Conservation (phyloP, 1,284 basidiomycete species). For the Puccinia brachypodii region DNA sequence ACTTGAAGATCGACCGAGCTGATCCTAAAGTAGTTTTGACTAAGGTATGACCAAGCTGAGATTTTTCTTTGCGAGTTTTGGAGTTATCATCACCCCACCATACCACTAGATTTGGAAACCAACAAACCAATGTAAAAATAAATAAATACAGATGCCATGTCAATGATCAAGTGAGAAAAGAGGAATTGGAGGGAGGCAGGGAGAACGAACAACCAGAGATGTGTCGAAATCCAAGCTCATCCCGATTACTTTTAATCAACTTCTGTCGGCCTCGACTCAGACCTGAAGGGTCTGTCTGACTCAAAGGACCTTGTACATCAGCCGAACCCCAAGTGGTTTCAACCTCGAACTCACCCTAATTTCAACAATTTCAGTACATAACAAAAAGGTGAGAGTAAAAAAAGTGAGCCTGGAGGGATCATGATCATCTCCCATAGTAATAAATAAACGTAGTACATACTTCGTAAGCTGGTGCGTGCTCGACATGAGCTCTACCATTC, state of each 20-base stretch:
- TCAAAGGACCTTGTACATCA: conserved; percentile 23
- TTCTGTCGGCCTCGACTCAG: conserved; percentile 2
- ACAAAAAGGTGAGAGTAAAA: neutral
- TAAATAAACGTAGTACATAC: neutral
- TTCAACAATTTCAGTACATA: neutral
- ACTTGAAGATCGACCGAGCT: conserved; percentile 21
- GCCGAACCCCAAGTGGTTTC: conserved; percentile 43
- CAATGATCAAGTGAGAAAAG: neutral
- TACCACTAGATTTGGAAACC: conserved; percentile 19
- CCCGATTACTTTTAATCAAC: conserved; percentile 16
- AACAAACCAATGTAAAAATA: neutral
- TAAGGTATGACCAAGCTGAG: neutral
- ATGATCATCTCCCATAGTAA: neutral
- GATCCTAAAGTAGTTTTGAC: conserved; percentile 45
- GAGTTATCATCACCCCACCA: conserved; percentile 23
- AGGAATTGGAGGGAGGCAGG: neutral
- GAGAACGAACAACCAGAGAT: conserved; percentile 32
- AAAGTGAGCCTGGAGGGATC: neutral
- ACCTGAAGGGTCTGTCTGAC: conserved; percentile 5
- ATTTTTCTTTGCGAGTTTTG: neutral
- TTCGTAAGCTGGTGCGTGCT: conserved; percentile 34
- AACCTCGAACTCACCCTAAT: conserved; percentile 37
- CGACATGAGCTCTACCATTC: conserved; percentile 31
- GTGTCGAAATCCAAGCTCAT: conserved; percentile 39
- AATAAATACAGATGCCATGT: too few species aligned